Percentiles rank a stretch among this genome's conserved stretches.
Conservation (phyloP, 345 rosid species). For the Jatropha curcas region DNA sequence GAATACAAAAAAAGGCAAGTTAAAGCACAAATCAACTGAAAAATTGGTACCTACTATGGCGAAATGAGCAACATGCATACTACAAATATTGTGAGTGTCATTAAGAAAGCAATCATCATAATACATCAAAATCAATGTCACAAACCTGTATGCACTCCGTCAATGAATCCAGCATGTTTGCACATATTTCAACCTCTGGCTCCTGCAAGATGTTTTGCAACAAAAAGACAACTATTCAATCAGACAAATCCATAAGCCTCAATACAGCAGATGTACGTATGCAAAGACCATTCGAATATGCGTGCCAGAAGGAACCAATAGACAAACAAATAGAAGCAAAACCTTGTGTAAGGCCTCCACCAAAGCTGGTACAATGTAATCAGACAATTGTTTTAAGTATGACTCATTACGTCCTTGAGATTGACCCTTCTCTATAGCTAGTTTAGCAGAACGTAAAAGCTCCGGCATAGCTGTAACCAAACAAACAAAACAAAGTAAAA, state of each 20-base stretch:
- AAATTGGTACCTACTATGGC: background rate
- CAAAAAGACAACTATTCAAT: background rate
- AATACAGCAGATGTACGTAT: background rate
- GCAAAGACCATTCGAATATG: background rate
- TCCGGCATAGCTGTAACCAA: conserved; percentile 89
- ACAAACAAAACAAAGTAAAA: background rate
- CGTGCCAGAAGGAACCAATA: background rate
- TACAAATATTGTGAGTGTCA: no score
- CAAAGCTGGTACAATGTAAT: conserved; percentile 85
- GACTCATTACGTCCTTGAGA: conserved; percentile 87
- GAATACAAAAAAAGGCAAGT: background rate
- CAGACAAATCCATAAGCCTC: background rate
- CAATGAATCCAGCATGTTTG: conserved; percentile 92
- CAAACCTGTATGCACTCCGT: conserved; percentile 96
- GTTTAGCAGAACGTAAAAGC: conserved; percentile 84
- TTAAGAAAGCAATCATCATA: background rate
- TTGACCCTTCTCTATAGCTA: conserved; percentile 86
- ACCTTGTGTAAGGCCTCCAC: conserved; percentile 98
- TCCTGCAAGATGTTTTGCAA: conserved; percentile 57
- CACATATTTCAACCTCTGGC: conserved; percentile 94
- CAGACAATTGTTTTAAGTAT: conserved; percentile 91
- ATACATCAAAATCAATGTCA: background rate
- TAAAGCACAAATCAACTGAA: background rate
- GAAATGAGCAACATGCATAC: background rate
- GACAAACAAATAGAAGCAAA: background rate